phyloP scores from a whole-genome alignment of 1,284 basidiomycete genomes.

The Cryptococcus maquisensis region DNA sequence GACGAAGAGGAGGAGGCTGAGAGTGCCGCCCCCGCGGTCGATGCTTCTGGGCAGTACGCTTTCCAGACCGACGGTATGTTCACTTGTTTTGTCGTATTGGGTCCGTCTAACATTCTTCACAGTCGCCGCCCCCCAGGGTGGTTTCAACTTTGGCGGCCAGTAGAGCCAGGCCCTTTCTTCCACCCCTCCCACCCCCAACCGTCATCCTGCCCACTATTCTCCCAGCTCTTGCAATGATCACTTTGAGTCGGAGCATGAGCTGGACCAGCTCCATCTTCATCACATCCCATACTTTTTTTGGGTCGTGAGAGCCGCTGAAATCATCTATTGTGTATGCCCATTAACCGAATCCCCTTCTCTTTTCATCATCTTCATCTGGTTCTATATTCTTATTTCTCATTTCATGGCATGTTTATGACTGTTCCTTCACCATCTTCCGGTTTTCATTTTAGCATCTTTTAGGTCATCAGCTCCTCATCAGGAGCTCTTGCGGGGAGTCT shows the following conservation, averaged over 20 bases:
- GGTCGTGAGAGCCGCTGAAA: no score
- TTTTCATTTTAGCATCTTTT: background rate
- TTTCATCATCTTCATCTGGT: no score
- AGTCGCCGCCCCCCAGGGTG: constrained; percentile 82
- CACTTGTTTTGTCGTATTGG: background rate
- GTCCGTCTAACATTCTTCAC: constrained; percentile 40
- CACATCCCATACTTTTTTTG: background rate
- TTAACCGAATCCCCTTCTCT: no score
- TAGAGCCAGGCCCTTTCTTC: constrained; percentile 7
- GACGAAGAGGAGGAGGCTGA: constrained; percentile 55
- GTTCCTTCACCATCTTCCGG: background rate
- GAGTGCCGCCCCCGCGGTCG: constrained; percentile 73
- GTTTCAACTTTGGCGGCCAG: constrained; percentile 73
- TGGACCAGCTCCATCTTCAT: background rate
- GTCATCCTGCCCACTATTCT: background rate
- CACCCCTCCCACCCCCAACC: background rate
- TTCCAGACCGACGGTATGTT: constrained; percentile 61
- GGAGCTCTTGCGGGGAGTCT: no score
- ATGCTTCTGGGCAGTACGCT: constrained; percentile 83
- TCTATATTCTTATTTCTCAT: no score
- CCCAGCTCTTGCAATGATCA: background rate
- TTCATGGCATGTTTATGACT: no score
- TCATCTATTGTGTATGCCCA: background rate
- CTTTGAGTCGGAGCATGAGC: background rate
- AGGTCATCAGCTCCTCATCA: no score